Evolutionary conservation across 2,329 filamentous ascomycete species (phyloP).

Genomic region (Hymenoscyphus albidus): DNA sequence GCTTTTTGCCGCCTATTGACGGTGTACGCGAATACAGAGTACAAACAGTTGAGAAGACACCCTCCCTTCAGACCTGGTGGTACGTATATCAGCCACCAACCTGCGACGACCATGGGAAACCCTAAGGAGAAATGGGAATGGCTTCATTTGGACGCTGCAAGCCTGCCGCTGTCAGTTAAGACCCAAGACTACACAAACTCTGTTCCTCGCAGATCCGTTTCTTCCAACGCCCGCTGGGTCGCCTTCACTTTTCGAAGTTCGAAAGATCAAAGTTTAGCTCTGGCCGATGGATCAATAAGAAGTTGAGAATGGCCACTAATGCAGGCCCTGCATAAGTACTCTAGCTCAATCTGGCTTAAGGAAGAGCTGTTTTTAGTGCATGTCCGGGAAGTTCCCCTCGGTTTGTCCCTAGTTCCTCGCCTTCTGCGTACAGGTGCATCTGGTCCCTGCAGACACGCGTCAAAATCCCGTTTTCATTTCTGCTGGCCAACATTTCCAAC

Average conservation of each 20-base stretch:
- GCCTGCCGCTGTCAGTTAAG: neutral
- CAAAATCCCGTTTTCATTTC: neutral
- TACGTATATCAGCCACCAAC: neutral
- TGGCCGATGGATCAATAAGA: neutral
- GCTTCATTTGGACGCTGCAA: neutral
- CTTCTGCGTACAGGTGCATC: neutral
- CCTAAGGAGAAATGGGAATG: neutral
- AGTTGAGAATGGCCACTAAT: neutral
- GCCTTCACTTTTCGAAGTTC: neutral
- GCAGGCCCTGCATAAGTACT: neutral
- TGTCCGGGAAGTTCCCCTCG: neutral
- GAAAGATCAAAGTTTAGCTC: neutral
- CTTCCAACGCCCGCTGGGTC: neutral
- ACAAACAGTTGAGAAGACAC: neutral
- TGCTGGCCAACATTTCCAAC: neutral
- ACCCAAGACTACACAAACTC: neutral
- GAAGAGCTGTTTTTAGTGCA: neutral
- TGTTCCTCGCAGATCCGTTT: neutral
- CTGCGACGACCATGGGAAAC: neutral
- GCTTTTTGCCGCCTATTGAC: neutral
- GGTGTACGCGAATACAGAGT: neutral
- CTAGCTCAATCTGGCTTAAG: neutral
- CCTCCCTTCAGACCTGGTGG: neutral
- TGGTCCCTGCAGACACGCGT: constrained; percentile 1
- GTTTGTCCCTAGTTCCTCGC: neutral